Evolutionary conservation across 495 filamentous ascomycete species (phyloP), one percentile per base, ranked within the genome.

Genomic region (Podospora comata): DNA sequence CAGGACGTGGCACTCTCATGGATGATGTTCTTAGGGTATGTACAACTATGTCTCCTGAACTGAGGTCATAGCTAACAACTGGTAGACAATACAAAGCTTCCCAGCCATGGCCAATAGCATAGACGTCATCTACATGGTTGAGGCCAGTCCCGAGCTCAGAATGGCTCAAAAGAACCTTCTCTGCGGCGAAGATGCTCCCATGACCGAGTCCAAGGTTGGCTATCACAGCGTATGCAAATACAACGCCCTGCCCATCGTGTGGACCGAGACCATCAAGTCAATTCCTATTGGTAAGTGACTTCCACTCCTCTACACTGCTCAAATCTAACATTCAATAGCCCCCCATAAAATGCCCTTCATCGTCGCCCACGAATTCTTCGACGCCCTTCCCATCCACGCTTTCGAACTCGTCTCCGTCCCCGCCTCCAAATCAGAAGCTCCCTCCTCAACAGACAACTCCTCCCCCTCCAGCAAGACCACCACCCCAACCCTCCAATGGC

Each of bases 301-400:
- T 15, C 9, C 26, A 15, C 6, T 9, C 23, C 1, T 23, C 23
- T 23, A 23, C 78, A 75, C 59, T 48, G 9, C 2, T 56, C 62
- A 65, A 11, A 65, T 26, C n/a, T 70, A 34, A 66, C 62, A 20
- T 30, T 20, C 11, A n/a, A 64, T 67, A 78, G 81, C 83, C 73
- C 78, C 82, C 68, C 81, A 69, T 67, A 93, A 92, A 72, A 91
- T 88, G 18, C 94, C 95, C 1, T 95, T 97, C 79, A 95, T 98
- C 62, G 85, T 97, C 48, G 95, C 94, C 13, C 95, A 99, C 76
- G 95, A 99, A 76, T 97, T 99, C 83, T 98, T 99, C 79, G 95
- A 99, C 74, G 95, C 95, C n/a, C 90, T 98, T 5, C 95, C 95
- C 53, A 97, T 99, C 73, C 93, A 99, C 79, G 91, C 92, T 68